A percentile compares a stretch with the other conserved stretches of the same genome.
phyloP scores from a whole-genome alignment of 345 rosid species.

The Rhodomyrtus tomentosa region DNA sequence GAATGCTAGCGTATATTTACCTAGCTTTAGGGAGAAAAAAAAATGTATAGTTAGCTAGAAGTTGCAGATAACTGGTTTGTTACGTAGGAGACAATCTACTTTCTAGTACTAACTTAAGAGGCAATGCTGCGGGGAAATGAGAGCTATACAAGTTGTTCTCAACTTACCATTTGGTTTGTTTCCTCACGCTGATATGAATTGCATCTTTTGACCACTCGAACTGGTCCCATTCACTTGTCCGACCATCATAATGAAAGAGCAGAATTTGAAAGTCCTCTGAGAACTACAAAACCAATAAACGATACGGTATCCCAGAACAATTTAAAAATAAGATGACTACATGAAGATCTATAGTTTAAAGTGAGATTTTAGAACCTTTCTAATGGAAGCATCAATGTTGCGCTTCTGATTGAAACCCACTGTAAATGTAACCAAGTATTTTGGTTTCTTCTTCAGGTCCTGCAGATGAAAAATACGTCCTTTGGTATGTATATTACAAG shows the following conservation, averaged over 20 bases:
- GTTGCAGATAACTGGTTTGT: not conserved
- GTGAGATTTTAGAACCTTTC: constrained; percentile 38
- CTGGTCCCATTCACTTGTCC: constrained; percentile 79
- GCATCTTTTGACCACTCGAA: constrained; percentile 83
- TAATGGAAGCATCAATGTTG: constrained; percentile 58
- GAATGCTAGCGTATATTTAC: not conserved
- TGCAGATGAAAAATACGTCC: constrained; percentile 2
- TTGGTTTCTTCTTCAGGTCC: constrained; percentile 79
- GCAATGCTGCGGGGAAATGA: not conserved
- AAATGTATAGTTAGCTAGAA: not conserved
- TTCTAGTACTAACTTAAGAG: not conserved
- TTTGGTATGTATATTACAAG: not conserved
- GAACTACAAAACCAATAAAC: constrained; percentile 37
- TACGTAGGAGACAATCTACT: not conserved
- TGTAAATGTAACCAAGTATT: constrained; percentile 72
- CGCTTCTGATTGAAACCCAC: constrained; percentile 70
- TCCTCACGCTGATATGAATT: constrained; percentile 64
- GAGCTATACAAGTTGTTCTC: not conserved
- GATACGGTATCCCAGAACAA: constrained; percentile 9
- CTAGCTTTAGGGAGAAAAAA: not conserved
- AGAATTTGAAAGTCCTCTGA: constrained; percentile 75
- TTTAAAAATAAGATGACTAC: not conserved
- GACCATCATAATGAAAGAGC: constrained; percentile 94
- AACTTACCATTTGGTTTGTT: constrained; percentile 82
- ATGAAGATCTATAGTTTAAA: not conserved